A percentile compares a stretch with the other conserved stretches of the same genome.
Evolutionary conservation across 2,329 filamentous ascomycete genomes (phyloP).

Genomic region (Epichloe amarillans): DNA sequence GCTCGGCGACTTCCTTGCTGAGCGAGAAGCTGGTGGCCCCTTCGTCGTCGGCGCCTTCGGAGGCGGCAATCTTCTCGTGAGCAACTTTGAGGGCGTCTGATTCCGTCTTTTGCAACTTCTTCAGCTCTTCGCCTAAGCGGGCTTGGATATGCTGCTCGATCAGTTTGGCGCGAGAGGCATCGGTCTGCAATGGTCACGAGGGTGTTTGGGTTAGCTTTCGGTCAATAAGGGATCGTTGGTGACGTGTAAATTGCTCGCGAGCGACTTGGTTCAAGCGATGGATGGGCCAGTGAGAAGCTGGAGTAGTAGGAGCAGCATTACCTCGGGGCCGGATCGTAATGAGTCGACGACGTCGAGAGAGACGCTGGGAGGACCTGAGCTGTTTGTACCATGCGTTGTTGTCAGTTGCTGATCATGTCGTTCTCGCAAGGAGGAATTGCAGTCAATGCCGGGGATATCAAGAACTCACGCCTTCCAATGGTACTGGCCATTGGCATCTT

Average conservation of each 20-base stretch:
- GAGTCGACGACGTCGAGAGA: constrained; percentile 73
- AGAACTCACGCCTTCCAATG: constrained; percentile 42
- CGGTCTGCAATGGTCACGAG: constrained; percentile 47
- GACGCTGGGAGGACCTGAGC: constrained; percentile 39
- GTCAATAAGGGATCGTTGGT: too few relatives aligned
- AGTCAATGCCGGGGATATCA: background rate
- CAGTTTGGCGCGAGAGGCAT: constrained; percentile 70
- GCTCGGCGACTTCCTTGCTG: constrained; percentile 43
- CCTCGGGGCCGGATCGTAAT: constrained; percentile 75
- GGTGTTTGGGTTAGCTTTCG: constrained; percentile 1
- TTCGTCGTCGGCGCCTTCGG: constrained; percentile 20
- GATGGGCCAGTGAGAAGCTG: background rate
- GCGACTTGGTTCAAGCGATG: background rate
- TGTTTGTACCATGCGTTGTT: constrained; percentile 12
- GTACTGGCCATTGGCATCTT: constrained; percentile 20
- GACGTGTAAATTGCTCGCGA: too few relatives aligned
- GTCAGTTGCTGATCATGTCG: background rate
- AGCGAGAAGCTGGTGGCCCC: constrained; percentile 33
- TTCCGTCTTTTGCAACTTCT: constrained; percentile 61
- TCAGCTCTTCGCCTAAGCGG: constrained; percentile 76
- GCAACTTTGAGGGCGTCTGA: constrained; percentile 54
- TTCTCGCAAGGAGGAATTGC: background rate
- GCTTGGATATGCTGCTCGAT: constrained; percentile 79
- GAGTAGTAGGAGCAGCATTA: constrained; percentile 24
- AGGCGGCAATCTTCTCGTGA: constrained; percentile 47